Base-by-base conservation (phyloP, 2,329 filamentous ascomycete species). In the Dactylellina leptospora region DNA sequence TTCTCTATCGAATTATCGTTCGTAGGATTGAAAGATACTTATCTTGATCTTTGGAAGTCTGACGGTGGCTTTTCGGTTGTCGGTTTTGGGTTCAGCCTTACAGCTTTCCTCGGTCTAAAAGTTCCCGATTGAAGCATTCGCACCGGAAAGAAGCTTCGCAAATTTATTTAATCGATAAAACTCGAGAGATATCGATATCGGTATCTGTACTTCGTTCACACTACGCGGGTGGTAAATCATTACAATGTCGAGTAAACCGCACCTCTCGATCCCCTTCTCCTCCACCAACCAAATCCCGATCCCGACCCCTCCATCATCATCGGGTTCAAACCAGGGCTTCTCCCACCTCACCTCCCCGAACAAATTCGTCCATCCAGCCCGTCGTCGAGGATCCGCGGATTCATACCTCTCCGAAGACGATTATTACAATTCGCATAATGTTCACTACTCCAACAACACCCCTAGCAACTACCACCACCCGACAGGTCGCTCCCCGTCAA, bases 301-400 rank as follows among this genome's bases (percentile, higher is more conserved):
- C 10, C 66, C 66, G 38, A 58, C 66, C 13, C 58, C 58, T 58
- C 63, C 66, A 13, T 62, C 66, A 51, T n/a, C n/a, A n/a, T n/a
- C n/a, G n/a, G 64, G 64, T 33, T 70, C 64, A n/a, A 70, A 70
- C 30, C 47, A 61, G 30, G 56, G 56, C 18, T 71, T 63, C 51
- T 22, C 51, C 47, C 50, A 59, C 18, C 68, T 64, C 38, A 28
- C 48, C 18, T 54, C 54, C 23, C 53, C 59, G 18, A 40, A 40
- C 36, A 9, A n/a, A n/a, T n/a, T n/a, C n/a, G 66, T 71, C 25
- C 66, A 71, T 45, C 66, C 66, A 5, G 66, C 66, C 20, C 66
- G 66, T 10, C 66, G 66, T 53, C 66, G 66, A 16, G 58, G 58
- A n/a, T 71, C 66, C 1, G 66, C 66, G 8, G 66, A 71, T 38